These are phyloP conservation scores for Tuber indicum DNA, from an alignment of 495 filamentous ascomycete genomes.

Conservation along the genomic window DNA sequence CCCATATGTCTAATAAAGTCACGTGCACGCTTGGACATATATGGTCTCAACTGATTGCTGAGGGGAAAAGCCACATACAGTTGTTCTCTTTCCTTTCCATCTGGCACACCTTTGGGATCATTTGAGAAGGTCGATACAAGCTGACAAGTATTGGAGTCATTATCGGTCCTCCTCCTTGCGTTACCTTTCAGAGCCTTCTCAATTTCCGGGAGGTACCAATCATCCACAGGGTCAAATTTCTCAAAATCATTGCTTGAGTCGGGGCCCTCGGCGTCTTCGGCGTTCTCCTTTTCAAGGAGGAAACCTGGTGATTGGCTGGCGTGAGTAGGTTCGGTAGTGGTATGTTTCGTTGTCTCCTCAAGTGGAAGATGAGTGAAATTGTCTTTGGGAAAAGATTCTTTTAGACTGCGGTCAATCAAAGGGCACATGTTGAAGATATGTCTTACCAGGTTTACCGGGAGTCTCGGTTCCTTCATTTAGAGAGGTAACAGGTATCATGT, in stretches of 20 bases:
- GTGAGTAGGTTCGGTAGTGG: background rate
- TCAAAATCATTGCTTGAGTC: background rate
- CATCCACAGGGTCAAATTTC: background rate
- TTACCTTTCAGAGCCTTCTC: background rate
- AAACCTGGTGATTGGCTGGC: background rate
- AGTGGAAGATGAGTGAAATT: background rate
- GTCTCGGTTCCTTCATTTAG: background rate
- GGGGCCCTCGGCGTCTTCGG: background rate
- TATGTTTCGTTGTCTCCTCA: background rate
- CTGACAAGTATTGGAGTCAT: background rate
- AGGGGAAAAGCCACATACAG: background rate
- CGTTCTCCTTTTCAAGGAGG: conserved; percentile 10
- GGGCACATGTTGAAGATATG: background rate
- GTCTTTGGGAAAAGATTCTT: background rate
- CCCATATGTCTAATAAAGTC: conserved; percentile 13
- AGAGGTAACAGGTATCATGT: background rate
- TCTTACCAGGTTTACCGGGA: background rate
- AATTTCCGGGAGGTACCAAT: background rate
- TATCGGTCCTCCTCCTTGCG: background rate
- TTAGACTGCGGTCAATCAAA: background rate
- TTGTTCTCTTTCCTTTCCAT: background rate
- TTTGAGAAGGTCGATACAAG: background rate
- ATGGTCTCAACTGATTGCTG: conserved; percentile 8
- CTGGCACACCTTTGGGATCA: background rate
- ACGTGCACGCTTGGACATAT: conserved; percentile 10